Evolutionary conservation across 306 rosid species (phyloP).

Genomic region (Coriaria nepalensis): DNA sequence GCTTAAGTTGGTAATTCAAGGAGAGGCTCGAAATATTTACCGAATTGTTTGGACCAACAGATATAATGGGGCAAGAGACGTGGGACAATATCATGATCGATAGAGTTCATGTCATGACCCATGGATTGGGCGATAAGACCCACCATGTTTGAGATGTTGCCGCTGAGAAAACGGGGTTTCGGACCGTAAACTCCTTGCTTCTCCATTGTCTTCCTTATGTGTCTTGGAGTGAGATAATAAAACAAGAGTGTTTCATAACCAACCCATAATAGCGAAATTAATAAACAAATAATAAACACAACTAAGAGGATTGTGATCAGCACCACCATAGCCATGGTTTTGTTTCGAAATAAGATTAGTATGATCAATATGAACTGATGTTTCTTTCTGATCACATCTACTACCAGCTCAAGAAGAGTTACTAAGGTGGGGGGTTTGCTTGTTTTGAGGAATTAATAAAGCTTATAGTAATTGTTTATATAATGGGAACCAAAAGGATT

Average conservation of each 20-base stretch:
- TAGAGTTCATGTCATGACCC: slow-evolving; percentile 55
- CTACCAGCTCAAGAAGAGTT: too few relatives aligned
- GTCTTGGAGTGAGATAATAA: slow-evolving; percentile 56
- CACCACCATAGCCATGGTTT: slow-evolving; percentile 27
- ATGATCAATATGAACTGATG: slow-evolving; percentile 1
- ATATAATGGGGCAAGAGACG: slow-evolving; percentile 83
- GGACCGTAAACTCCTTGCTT: slow-evolving; percentile 89
- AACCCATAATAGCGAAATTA: slow-evolving; percentile 27
- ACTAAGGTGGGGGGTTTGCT: too few relatives aligned
- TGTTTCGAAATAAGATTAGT: background rate
- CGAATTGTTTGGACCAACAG: slow-evolving; percentile 59
- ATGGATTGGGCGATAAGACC: slow-evolving; percentile 47
- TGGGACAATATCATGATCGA: slow-evolving; percentile 63
- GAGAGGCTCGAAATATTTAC: slow-evolving; percentile 13
- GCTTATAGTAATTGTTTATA: too few relatives aligned
- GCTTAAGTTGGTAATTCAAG: too few relatives aligned
- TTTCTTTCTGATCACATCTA: too few relatives aligned
- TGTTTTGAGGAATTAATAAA: too few relatives aligned
- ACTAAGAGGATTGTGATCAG: slow-evolving; percentile 19
- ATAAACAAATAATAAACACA: slow-evolving; percentile 8
- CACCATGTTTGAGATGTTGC: slow-evolving; percentile 68
- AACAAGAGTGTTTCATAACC: slow-evolving; percentile 37
- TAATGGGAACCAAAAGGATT: too few relatives aligned
- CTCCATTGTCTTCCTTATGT: slow-evolving; percentile 64
- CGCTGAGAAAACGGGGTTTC: slow-evolving; percentile 44